Evolutionary conservation across 2,329 filamentous ascomycete species (phyloP), one percentile per base, ranked within the genome.

Genomic region (Colletotrichum spinosum): DNA sequence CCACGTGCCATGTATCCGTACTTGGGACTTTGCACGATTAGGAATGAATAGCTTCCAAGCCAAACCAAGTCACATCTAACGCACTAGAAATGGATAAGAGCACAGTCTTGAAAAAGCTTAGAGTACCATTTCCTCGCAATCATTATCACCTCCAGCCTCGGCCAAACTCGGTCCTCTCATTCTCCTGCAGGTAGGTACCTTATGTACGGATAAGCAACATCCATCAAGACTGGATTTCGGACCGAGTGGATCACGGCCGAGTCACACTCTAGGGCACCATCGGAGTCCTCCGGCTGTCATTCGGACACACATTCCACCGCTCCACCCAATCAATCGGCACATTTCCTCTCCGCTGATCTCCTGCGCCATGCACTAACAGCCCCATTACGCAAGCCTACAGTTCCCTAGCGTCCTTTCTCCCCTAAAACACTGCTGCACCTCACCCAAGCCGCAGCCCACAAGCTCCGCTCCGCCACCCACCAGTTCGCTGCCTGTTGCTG

Each of bases 351-450:
- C 25, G 25, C 25, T 25, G 25, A 25, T 25, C 25, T 44, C 15
- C 42, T 8, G 42, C 42, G 42, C 6, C 13, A 44, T 44, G 42
- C 42, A 46, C n/a, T 25, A 25, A 25, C 25, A 25, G 25, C 9
- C 44, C 50, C 17, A 65, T 61, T 65, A 65, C 62, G 57, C 62
- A 65, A 65, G 50, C 56, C 48, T 53, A 46, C 55, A 53, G 48
- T 46, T 25, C 55, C 60, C 9, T 17, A 9, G 15, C 44, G n/a
- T 17, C 8, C n/a, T 9, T 46, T 5, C 44, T 17, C n/a, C 41
- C 41, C 41, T 6, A 12, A 25, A 25, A 25, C 25, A 5, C 25
- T 25, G 25, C 25, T 25, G 25, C 4, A 25, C 25, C 25, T 25
- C 25, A 25, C 25, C 25, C 11, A 6, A 44, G 11, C 41, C 15